Evolutionary conservation across 2,329 filamentous ascomycete genomes (phyloP), one percentile per base, ranked within the genome.

Genomic region (Metarhizium sp.): DNA sequence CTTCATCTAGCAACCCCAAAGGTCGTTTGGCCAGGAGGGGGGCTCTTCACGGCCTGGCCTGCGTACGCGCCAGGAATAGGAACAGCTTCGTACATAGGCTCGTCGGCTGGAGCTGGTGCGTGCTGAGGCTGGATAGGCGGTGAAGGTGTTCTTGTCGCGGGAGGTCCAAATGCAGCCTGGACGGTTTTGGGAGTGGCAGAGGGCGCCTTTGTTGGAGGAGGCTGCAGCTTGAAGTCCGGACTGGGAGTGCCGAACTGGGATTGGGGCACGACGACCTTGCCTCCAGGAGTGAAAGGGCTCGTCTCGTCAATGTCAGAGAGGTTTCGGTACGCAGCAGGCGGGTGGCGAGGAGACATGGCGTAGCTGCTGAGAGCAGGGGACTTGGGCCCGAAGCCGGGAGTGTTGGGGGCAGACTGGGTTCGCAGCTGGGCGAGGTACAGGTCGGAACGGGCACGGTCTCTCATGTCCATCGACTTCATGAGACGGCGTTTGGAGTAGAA

Each of bases 401-500:
- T 96, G 78, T 96, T 96, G 63, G 92, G 92, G 5, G 91, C 92
- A 30, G 91, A 95, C 75, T 97, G 92, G 20, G 84, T 77, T 62
- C 86, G 86, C 46, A 91, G 82, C 70, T 90, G 87, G 54, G 87
- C 91, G 60, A 97, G 89, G 77, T 97, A 97, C 60, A 99, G 83
- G 70, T 97, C 92, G 59, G 89, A 92, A 59, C 94, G 88, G 61
- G 94, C 94, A 67, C 89, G 88, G 78, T 99, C 94, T 64, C 94
- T 90, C 69, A 88, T 78, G 69, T 95, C 88, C 94, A 99, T 99
- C 60, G 91, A 92, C 80, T 96, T 97, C 73, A 88, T 86, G 59
- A 99, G 88, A 69, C 88, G 88, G 70, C 90, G 88, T 81, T 97
- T 99, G 62, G 88, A 91, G 83, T 92, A 96, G 80, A 95, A 95